Conservation (phyloP, 306 rosid species). For the Amphicarpaea edgeworthii region DNA sequence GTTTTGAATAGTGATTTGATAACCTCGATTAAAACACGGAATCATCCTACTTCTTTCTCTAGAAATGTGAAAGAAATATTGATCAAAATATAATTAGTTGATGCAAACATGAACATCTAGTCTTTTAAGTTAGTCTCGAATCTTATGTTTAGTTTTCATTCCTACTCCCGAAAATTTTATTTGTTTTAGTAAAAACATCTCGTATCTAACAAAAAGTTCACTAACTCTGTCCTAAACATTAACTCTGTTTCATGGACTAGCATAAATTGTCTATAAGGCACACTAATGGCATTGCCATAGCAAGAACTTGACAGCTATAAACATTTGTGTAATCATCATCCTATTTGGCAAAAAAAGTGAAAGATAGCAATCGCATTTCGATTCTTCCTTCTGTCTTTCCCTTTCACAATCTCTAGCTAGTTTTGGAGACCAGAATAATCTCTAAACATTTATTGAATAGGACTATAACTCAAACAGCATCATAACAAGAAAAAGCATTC, state of each 20-base stretch:
- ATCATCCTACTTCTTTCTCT: not conserved
- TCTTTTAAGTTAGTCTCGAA: constrained; percentile 5
- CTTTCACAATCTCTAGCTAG: constrained; percentile 17
- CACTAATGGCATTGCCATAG: not conserved
- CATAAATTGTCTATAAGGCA: constrained; percentile 30
- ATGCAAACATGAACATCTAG: not conserved
- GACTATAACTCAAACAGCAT: too few species aligned
- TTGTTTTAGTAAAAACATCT: not conserved
- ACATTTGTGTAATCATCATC: constrained; percentile 14
- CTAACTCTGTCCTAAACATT: not conserved
- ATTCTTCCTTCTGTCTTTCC: not conserved
- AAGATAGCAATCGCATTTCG: not conserved
- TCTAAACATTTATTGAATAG: not conserved
- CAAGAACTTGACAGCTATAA: not conserved
- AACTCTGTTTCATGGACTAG: not conserved
- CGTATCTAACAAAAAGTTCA: not conserved
- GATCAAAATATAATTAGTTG: not conserved
- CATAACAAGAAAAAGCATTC: too few species aligned
- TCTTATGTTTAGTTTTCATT: not conserved
- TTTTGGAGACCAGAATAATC: constrained; percentile 11
- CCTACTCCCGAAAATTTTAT: not conserved
- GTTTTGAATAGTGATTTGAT: constrained; percentile 1
- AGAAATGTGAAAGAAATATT: constrained; percentile 3
- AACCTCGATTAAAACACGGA: not conserved
- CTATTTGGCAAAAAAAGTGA: constrained; percentile 8